These are phyloP conservation scores for Carex myosuroides DNA, from an alignment of 176 grass and related monocot genomes.

Conservation along the genomic window DNA sequence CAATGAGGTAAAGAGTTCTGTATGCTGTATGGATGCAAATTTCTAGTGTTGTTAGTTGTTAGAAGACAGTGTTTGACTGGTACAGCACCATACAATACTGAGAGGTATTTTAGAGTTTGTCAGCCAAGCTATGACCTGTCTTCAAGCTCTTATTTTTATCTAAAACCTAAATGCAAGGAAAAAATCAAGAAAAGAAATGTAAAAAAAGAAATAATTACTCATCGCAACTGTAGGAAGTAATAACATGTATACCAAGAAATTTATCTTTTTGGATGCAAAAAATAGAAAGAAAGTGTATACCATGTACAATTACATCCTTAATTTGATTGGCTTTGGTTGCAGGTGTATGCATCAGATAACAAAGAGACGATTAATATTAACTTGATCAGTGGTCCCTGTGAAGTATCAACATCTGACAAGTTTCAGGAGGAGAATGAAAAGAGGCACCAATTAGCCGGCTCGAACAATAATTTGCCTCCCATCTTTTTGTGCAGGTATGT, in stretches of 20 bases:
- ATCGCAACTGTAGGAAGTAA: background rate
- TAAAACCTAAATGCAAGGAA: background rate
- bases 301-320: conserved; percentile 25
- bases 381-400: conserved; percentile 44
- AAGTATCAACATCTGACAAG: conserved; percentile 11
- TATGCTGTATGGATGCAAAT: background rate
- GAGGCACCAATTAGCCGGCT: conserved; percentile 30
- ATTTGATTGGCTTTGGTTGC: conserved; percentile 22
- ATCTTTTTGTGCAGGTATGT: conserved; percentile 57
- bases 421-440: conserved; percentile 23
- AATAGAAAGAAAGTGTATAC: conserved; percentile 20
- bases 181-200: background rate
- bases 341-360: conserved; percentile 48
- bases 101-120: background rate
- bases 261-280: background rate
- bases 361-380: conserved; percentile 30
- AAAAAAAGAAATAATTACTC: background rate
- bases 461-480: conserved; percentile 23
- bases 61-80: background rate
- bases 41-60: background rate
- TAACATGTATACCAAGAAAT: background rate
- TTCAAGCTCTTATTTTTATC: background rate
- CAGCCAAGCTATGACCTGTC: background rate
- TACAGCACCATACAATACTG: background rate
- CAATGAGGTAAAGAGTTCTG: conserved; percentile 18